Percentiles rank a stretch among this genome's conserved stretches.
These are phyloP conservation scores for Neurospora hispaniola DNA, from an alignment of 495 filamentous ascomycete species.

Conservation along the genomic window DNA sequence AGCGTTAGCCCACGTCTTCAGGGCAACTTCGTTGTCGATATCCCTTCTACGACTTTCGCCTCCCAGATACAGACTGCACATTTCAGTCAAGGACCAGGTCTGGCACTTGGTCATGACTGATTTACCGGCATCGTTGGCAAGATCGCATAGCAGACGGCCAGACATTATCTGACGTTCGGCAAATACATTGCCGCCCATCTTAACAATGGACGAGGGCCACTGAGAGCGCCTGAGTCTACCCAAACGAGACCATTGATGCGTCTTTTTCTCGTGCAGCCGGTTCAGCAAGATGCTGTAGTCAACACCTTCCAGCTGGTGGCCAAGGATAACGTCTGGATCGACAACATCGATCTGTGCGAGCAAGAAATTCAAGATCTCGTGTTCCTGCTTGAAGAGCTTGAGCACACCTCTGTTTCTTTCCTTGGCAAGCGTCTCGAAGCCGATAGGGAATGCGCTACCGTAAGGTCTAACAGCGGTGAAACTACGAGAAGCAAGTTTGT, in stretches of 20 bases:
- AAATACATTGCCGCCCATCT: slow-evolving; percentile 78
- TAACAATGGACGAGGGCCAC: slow-evolving; percentile 85
- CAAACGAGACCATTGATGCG: slow-evolving; percentile 83
- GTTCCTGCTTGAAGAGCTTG: slow-evolving; percentile 71
- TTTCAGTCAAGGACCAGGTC: slow-evolving; percentile 94
- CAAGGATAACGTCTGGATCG: slow-evolving; percentile 89
- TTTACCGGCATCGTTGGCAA: slow-evolving; percentile 94
- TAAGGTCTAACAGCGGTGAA: slow-evolving; percentile 85
- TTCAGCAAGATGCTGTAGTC: slow-evolving; percentile 86
- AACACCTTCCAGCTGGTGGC: slow-evolving; percentile 93
- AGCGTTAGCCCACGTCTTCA: slow-evolving; percentile 79
- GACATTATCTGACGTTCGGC: slow-evolving; percentile 81
- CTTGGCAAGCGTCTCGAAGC: slow-evolving; percentile 64
- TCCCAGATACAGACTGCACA: slow-evolving; percentile 78
- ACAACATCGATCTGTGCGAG: slow-evolving; percentile 74
- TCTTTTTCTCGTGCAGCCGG: slow-evolving; percentile 81
- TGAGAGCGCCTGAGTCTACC: slow-evolving; percentile 71
- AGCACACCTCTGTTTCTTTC: slow-evolving; percentile 56
- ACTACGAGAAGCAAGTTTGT: slow-evolving; percentile 77
- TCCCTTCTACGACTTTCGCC: slow-evolving; percentile 62
- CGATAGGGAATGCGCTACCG: slow-evolving; percentile 63
- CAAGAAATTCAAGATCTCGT: slow-evolving; percentile 74
- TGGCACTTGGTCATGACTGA: slow-evolving; percentile 95
- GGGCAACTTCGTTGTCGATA: slow-evolving; percentile 72
- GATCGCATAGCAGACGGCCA: slow-evolving; percentile 84